Percentiles rank a stretch among this genome's conserved stretches.
Evolutionary conservation across 495 filamentous ascomycete genomes (phyloP).

Genomic region (Neurospora sp.): DNA sequence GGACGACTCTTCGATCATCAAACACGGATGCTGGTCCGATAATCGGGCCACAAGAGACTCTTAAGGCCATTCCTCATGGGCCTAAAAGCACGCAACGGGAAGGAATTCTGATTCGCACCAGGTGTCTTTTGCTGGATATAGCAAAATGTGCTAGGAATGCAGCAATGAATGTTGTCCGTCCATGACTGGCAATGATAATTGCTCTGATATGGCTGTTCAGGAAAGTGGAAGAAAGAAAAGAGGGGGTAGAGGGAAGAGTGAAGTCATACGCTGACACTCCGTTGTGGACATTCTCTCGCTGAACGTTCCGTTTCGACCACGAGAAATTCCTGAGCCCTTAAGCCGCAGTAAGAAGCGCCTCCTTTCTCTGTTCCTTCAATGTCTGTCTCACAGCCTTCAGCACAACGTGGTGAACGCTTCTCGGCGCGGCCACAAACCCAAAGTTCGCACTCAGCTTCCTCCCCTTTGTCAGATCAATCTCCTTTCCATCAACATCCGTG

Average conservation of each 20-base stretch:
- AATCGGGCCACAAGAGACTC: not conserved
- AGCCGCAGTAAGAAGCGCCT: constrained; percentile 10
- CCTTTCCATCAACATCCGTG: constrained; percentile 49
- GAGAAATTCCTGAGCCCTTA: not conserved
- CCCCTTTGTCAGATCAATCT: constrained; percentile 35
- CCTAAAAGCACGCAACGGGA: not conserved
- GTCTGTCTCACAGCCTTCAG: constrained; percentile 23
- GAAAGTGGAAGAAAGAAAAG: not conserved
- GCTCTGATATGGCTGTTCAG: not conserved
- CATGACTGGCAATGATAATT: not conserved
- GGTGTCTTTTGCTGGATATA: not conserved
- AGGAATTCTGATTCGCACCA: not conserved
- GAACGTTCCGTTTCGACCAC: not conserved
- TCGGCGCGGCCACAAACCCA: constrained; percentile 38
- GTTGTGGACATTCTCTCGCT: not conserved
- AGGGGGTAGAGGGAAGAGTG: not conserved
- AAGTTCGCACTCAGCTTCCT: constrained; percentile 37
- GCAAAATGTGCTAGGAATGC: not conserved
- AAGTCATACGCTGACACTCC: not conserved
- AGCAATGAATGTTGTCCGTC: not conserved
- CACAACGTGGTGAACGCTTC: constrained; percentile 23
- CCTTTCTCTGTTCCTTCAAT: constrained; percentile 23
- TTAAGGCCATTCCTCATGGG: not conserved
- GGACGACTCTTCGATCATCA: not conserved
- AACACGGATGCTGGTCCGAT: not conserved